Evolutionary conservation across 164 flowering plant species (phyloP).

Genomic region (Magnolia kwangsiensis): DNA sequence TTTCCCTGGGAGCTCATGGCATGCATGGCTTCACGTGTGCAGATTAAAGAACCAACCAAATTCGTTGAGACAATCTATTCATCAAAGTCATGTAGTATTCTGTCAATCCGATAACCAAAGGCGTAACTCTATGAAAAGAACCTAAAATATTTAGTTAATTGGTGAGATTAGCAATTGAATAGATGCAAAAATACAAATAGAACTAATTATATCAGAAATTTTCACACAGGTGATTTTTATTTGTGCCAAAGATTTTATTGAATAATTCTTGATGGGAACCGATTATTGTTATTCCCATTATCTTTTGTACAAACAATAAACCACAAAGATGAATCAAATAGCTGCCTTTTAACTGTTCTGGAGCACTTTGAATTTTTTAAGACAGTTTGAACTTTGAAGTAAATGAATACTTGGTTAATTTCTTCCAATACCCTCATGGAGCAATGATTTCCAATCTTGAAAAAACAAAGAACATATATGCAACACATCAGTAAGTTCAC

Average conservation of each 20-base stretch:
- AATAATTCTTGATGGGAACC: no score
- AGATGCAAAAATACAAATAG: not conserved
- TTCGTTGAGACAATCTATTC: slow-evolving; percentile 90
- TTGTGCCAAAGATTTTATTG: no score
- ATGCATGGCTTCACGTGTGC: slow-evolving; percentile 89
- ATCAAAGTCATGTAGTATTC: slow-evolving; percentile 2
- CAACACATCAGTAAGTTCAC: not conserved
- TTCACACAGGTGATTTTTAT: not conserved
- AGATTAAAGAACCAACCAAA: slow-evolving; percentile 83
- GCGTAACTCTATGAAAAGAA: not conserved
- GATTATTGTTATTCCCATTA: no score
- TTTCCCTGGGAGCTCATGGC: slow-evolving; percentile 58
- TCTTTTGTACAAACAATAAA: no score
- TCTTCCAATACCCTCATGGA: no score
- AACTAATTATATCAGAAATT: not conserved
- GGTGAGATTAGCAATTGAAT: not conserved
- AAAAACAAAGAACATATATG: not conserved
- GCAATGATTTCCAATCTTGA: not conserved
- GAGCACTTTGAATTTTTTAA: no score
- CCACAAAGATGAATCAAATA: no score
- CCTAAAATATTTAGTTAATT: not conserved
- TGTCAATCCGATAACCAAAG: not conserved
- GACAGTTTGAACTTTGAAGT: no score
- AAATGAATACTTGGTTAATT: no score
- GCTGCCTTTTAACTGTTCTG: no score